Evolutionary conservation across 108 stramenopile species (phyloP), one percentile per base, ranked within the genome.

Genomic region (Cyclostephanos invisitatus): DNA sequence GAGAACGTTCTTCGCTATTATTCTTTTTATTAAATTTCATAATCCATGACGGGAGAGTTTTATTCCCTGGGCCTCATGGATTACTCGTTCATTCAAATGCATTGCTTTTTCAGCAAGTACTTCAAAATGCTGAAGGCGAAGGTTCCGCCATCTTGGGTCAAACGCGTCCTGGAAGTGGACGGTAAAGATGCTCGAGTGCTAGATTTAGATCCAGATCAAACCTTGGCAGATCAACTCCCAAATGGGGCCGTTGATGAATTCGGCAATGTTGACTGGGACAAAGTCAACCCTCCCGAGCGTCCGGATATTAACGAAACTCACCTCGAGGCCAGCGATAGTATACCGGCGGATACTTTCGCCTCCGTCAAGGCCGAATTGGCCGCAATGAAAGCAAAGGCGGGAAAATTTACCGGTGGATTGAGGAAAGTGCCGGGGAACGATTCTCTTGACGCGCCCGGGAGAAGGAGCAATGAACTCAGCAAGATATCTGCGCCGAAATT

Each of bases 121-220:
- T 92, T 82, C 75, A 89, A 88, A 65, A 92, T 89, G 88, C 70
- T 87, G 9, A 62, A 70, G 32, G 80, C 82, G 42, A 78, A 78
- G 63, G 78, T 78, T 8, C 78, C 78, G 29, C 49, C 54, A 10
- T 78, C 78, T 1, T 78, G 78, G 58, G 89, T 96, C 7, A 74
- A 87, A 69, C 83, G 89, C 59, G 88, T 89, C 11, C 56, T 89
- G 27, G 77, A 84, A 55, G 82, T 86, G 47, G 92, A 93, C 50
- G 88, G 78, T 14, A 80, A 85, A 70, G 87, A 93, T 68, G 80
- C 82, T 36, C 57, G 75, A 35, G 68, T 93, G 22, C 74, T 90
- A 58, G 87, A 91, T 62, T 70, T 89, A 35, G 84, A 89, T 64
- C 86, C 83, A 7, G 77, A 87, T 61, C 21, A 25, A 46, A 67